A percentile compares a stretch with the other conserved stretches of the same genome.
Conservation (phyloP, 2,329 filamentous ascomycete genomes). For the Salinomyces thailandicus region DNA sequence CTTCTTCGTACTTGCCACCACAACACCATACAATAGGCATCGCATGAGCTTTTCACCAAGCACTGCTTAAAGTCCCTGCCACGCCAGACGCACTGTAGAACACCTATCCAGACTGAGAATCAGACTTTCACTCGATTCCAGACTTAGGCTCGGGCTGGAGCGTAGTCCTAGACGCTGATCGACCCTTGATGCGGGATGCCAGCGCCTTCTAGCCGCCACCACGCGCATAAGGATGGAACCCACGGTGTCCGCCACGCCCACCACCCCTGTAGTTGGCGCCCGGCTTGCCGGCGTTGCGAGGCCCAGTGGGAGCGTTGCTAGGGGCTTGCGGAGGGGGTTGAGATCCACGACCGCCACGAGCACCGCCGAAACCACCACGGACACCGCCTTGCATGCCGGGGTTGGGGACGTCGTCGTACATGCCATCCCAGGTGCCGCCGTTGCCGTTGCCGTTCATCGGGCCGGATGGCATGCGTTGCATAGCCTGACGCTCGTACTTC, state of each 20-base stretch:
- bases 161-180: no score
- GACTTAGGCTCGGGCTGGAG: no score
- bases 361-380: slow-evolving; percentile 35
- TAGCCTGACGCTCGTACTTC: slow-evolving; percentile 63
- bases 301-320: slow-evolving; percentile 81
- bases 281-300: slow-evolving; percentile 86
- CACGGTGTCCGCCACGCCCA: slow-evolving; percentile 61
- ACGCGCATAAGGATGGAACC: slow-evolving; percentile 67
- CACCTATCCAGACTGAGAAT: not conserved
- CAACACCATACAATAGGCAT: no score
- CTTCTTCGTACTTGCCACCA: no score
- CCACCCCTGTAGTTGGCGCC: slow-evolving; percentile 91
- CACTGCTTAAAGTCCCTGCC: no score
- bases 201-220: slow-evolving; percentile 12
- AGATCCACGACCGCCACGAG: slow-evolving; percentile 27
- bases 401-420: slow-evolving; percentile 93
- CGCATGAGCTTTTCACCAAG: no score
- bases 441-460: slow-evolving; percentile 29
- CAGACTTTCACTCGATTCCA: no score
- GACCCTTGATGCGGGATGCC: no score
- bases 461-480: slow-evolving; percentile 38
- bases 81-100: not conserved
- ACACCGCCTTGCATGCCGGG: slow-evolving; percentile 46
- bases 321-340: slow-evolving; percentile 43
- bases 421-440: slow-evolving; percentile 76